Conservation (phyloP, 176 grass and related monocot genomes). For the Otatea glauca region DNA sequence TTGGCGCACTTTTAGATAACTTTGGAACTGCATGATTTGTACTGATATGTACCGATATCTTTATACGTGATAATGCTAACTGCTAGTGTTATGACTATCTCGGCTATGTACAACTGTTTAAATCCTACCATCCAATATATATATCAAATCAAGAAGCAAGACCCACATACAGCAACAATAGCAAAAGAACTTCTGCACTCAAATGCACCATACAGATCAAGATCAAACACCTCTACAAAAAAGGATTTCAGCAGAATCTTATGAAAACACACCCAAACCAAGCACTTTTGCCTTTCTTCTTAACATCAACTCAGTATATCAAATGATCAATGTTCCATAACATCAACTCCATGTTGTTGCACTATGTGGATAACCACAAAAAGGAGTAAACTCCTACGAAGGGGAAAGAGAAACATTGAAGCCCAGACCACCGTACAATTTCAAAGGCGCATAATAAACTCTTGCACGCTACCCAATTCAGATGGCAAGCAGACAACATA, state of each 20-base stretch:
- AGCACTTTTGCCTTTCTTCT: neutral
- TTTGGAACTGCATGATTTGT: neutral
- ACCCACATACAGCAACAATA: neutral
- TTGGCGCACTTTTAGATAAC: conserved; percentile 3
- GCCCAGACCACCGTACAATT: neutral
- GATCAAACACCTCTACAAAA: neutral
- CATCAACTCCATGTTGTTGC: neutral
- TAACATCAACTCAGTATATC: neutral
- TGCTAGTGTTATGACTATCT: neutral
- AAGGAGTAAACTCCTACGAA: neutral
- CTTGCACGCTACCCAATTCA: neutral
- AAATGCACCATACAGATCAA: neutral
- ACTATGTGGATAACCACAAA: neutral
- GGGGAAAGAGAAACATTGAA: neutral
- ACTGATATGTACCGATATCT: neutral
- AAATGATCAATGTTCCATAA: neutral
- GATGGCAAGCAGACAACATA: neutral
- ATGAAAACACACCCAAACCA: neutral
- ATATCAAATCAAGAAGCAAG: conserved; percentile 12
- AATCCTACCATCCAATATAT: neutral
- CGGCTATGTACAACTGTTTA: conserved; percentile 6
- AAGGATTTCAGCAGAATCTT: neutral
- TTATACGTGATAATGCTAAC: neutral
- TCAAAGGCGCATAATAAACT: neutral
- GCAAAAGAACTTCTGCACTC: neutral